Evolutionary conservation across 225 moss, liverwort and hornwort genomes (phyloP), one percentile per base, ranked within the genome.

Genomic region (Asterella californica): DNA sequence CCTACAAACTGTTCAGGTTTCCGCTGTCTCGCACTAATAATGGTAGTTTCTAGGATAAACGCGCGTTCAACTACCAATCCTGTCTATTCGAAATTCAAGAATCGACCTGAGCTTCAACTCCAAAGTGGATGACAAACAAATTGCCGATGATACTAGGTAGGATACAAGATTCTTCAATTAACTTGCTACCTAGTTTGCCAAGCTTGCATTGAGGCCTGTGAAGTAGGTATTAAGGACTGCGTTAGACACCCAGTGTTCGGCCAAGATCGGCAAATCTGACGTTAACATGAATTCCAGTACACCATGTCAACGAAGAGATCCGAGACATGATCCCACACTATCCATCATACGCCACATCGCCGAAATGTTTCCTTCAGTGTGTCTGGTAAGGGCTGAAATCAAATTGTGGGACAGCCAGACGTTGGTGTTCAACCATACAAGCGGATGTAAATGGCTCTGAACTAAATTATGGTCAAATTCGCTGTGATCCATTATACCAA

Each of bases 111-210:
- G 25, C 22, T 52, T 17, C 12, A 52, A 10, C 52, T 1, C n/a
- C 61, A 45, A 25, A 42, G 34, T 67, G 67, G 45, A 46, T 70
- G 0, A 10, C n/a, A 37, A 37, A 30, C 34, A 34, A 69, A 69
- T 1, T n/a, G 17, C 68, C 68, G 22, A 69, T 34, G 33, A 37
- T 69, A 64, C 68, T 69, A 69, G 36, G 68, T 69, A 69, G 36
- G 68, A 34, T 70, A 46, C 70, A 70, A 70, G 42, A 15, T 70
- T 70, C 21, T 70, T 70, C 70, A 70, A 70, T 24, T 70, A 25
- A 46, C 24, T 67, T 70, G 45, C 70, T 46, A 70, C 38, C 37
- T 37, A 36, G 37, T 70, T 36, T 22, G 15, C 22, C 70, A 24
- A 70, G 70, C 24, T 25, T 46, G 70, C 70, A 24, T 3, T 24